Evolutionary conservation across 768 basidiomycete genomes (phyloP), one percentile per base, ranked within the genome.

Genomic region (Lactarius evosmus): DNA sequence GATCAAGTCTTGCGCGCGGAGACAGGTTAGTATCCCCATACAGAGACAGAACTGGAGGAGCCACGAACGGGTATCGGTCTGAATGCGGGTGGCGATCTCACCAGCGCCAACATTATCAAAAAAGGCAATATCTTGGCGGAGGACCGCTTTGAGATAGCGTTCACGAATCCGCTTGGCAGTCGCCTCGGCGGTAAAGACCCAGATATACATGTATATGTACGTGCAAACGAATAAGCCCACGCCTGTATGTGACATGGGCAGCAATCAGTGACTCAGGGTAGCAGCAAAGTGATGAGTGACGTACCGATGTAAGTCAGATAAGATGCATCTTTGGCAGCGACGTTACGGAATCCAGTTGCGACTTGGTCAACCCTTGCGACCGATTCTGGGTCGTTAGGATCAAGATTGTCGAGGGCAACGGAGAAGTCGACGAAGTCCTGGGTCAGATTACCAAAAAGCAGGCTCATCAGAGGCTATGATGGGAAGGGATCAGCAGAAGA

Each of bases 51-150:
- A 56, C 12, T 14, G 32, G 46, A 34, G 25, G 29, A 25, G 32
- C 57, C 27, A 78, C 85, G 67, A 70, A 89, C 89, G 91, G 32
- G 89, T 91, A 72, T 92, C 89, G 0, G 91, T 91, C 72, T 91
- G 89, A 63, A 97, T 97, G 56, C 94, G 86, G 7, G 94, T 97
- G 0, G 95, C 88, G 29, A 98, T 87, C 72, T 98, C 95, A 63
- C 95, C 95, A 7, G 94, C 88, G 51, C 95, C 94, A 61, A 97
- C 84, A 12, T 86, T 84, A 74, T 98, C 95, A 70, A 97, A 97
- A 76, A 83, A 98, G 12, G 88, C 85, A 66, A 95, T 87, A 66
- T 93, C 88, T 71, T 98, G 95, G 36, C 93, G 86, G 2, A 98
- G 79, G 22, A 95, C 75, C 2, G 93, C 84, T 66, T 80, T 75